phyloP scores from a whole-genome alignment of 139 green algal genomes.

The Closterium sp. region DNA sequence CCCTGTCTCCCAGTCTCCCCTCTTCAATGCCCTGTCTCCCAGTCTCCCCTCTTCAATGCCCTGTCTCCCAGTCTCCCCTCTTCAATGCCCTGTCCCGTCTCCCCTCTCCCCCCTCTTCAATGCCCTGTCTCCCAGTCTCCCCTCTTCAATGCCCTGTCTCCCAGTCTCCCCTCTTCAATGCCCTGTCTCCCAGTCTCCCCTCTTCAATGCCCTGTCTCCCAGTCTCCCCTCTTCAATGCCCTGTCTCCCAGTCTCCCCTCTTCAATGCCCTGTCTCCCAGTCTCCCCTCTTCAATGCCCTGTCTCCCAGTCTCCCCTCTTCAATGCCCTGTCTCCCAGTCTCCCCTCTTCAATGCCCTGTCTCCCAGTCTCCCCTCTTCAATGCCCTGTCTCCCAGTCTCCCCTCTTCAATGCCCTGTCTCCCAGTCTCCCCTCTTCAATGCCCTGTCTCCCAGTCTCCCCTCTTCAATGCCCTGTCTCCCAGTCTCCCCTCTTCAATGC shows the following conservation, averaged over 20 bases:
- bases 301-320: background rate
- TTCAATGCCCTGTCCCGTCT: background rate
- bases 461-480: background rate
- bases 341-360: background rate
- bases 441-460: background rate
- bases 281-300: background rate
- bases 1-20: background rate
- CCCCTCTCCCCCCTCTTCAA: background rate
- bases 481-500: background rate
- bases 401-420: background rate
- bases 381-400: background rate
- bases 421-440: background rate
- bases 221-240: background rate
- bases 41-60: background rate
- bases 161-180: background rate
- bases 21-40: background rate
- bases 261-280: background rate
- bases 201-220: background rate
- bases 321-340: background rate
- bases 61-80: background rate
- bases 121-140: background rate
- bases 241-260: background rate
- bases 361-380: background rate
- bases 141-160: no score
- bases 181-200: background rate